Conservation (phyloP, 805 yeast species). For the Starmerella apicola region DNA sequence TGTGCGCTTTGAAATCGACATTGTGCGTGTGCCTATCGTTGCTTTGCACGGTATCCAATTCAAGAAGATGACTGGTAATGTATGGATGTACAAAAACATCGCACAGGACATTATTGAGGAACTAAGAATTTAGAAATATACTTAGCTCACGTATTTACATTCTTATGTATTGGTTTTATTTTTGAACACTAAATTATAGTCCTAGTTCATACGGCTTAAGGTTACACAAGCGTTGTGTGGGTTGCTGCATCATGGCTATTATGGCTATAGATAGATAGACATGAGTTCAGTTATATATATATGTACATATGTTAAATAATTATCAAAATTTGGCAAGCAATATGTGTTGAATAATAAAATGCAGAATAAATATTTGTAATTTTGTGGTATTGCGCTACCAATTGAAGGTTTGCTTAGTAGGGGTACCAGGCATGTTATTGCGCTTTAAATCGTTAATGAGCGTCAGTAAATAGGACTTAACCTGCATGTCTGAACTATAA, state of each 20-base stretch:
- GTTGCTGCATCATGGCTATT: no score
- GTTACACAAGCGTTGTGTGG: no score
- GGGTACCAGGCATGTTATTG: slow-evolving; percentile 13
- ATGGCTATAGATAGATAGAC: no score
- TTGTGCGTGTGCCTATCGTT: slow-evolving; percentile 83
- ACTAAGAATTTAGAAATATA: slow-evolving; percentile 55
- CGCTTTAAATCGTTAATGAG: slow-evolving; percentile 16
- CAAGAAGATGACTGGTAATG: slow-evolving; percentile 83
- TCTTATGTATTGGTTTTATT: no score
- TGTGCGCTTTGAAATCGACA: slow-evolving; percentile 76
- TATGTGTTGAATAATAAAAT: background rate
- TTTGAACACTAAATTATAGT: no score
- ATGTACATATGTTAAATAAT: no score
- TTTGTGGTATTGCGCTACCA: slow-evolving; percentile 1
- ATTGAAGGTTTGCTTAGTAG: slow-evolving; percentile 12
- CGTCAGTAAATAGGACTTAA: slow-evolving; percentile 33
- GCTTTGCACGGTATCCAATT: slow-evolving; percentile 89
- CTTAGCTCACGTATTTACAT: no score
- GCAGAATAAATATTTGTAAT: background rate
- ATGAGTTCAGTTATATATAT: no score
- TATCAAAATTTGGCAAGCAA: no score
- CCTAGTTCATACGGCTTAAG: no score
- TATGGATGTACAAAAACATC: slow-evolving; percentile 86
- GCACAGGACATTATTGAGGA: slow-evolving; percentile 74
- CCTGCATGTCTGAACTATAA: slow-evolving; percentile 42